Evolutionary conservation across 345 rosid species (phyloP), one percentile per base, ranked within the genome.

Genomic region (Eucalyptus globulus): DNA sequence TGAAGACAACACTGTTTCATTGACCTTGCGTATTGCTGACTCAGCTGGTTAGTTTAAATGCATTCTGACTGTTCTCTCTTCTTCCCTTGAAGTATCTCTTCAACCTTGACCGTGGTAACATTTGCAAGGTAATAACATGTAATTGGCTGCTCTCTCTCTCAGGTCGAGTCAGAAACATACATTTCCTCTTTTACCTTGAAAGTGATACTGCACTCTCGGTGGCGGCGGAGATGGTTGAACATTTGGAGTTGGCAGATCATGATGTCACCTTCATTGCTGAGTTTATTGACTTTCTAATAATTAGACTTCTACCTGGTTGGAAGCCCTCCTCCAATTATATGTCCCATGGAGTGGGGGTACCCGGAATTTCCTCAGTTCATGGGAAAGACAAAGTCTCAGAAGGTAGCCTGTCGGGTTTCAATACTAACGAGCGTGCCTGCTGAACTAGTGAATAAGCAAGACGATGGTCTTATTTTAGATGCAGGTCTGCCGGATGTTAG

Each of bases 151-250:
- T 89, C 40, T 29, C 40, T 29, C 88, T 86, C 49, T 62, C 93
- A 94, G 98, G 96, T 89, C 93, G 90, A 67, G 94, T 87, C 56
- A 94, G 93, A 88, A 95, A 95, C 86, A 94, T 97, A 72, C 93
- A 96, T 93, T 96, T 97, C 88, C 92, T 90, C 43, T 96, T 95
- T 91, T 96, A 92, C 89, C 95, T 95, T 58, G 96, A 95, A 89
- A 90, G 95, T 29, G 99, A 97, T 89, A 96, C 99, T 76, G 93
- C 97, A 60, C 88, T 91, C 44, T 93, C 95, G 5, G 95, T 96
- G 60, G 96, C 97, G 13, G 91, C 91, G 37, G 99, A 97, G 92
- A 96, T 97, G 98, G 98, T 93, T 86, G 97, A 96, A 90, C 96
- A 95, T 89, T 92, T 96, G 88, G 96, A 93, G 90, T 92, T 97